Evolutionary conservation across 768 basidiomycete genomes (phyloP).

Genomic region (Daedaleopsis nitida): DNA sequence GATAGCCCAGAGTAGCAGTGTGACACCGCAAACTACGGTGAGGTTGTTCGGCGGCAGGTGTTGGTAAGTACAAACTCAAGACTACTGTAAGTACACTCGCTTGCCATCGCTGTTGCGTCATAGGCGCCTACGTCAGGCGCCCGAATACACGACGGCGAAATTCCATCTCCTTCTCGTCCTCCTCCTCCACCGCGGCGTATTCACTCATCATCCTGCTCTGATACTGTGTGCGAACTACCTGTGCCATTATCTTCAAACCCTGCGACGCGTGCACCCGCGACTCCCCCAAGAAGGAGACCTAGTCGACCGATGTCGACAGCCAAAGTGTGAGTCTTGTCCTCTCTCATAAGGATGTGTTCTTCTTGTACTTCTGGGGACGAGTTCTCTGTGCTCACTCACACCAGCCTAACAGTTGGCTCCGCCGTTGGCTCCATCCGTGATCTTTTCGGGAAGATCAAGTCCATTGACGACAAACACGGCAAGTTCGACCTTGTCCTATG

Average conservation of each 20-base stretch:
- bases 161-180: too few relatives aligned
- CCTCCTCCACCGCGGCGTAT: too few relatives aligned
- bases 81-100: too few relatives aligned
- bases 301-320: slow-evolving; percentile 6
- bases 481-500: slow-evolving; percentile 87
- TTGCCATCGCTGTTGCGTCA: too few relatives aligned
- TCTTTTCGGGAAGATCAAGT: slow-evolving; percentile 79
- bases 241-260: not conserved
- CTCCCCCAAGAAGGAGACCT: too few relatives aligned
- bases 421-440: slow-evolving; percentile 71
- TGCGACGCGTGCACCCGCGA: not conserved
- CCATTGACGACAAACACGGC: slow-evolving; percentile 90
- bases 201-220: too few relatives aligned
- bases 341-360: not conserved
- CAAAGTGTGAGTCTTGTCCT: slow-evolving; percentile 24
- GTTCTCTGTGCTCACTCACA: not conserved
- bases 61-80: too few relatives aligned
- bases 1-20: too few relatives aligned
- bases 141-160: not conserved
- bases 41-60: too few relatives aligned
- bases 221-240: too few relatives aligned
- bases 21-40: too few relatives aligned
- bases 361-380: not conserved
- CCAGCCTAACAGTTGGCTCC: slow-evolving; percentile 78
- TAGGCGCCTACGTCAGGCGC: not conserved